Percentiles rank a stretch among this genome's conserved stretches.
Conservation (phyloP, 768 basidiomycete species). For the Trametes coccinea region DNA sequence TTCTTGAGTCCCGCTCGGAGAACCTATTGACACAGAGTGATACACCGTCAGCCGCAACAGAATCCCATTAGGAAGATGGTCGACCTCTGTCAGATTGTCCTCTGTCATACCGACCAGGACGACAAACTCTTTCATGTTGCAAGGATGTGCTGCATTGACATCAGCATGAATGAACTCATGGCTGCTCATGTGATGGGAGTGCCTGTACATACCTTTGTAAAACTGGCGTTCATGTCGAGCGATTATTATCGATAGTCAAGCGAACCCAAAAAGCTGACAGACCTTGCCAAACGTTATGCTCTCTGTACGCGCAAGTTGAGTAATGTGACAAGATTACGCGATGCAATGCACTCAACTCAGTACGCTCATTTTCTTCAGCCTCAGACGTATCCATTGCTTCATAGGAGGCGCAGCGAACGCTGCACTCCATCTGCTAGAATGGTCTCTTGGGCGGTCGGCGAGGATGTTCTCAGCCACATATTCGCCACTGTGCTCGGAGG, state of each 20-base stretch:
- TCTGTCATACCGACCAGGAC: slow-evolving; percentile 63
- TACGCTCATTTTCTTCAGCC: slow-evolving; percentile 57
- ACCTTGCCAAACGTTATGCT: slow-evolving; percentile 84
- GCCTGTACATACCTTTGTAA: slow-evolving; percentile 33
- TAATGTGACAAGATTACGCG: not conserved
- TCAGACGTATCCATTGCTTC: slow-evolving; percentile 72
- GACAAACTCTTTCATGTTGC: slow-evolving; percentile 85
- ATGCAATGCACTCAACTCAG: slow-evolving; percentile 58
- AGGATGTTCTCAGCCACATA: slow-evolving; percentile 73
- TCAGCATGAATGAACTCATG: not conserved
- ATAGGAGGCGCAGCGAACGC: slow-evolving; percentile 54
- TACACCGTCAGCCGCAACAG: too few relatives aligned
- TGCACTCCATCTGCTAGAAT: slow-evolving; percentile 75
- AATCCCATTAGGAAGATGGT: too few relatives aligned
- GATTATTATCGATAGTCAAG: not conserved
- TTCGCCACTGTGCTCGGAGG: slow-evolving; percentile 70
- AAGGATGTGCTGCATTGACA: slow-evolving; percentile 63
- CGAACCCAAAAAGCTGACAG: slow-evolving; percentile 12
- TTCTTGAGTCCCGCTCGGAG: slow-evolving; percentile 66
- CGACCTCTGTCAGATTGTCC: slow-evolving; percentile 65
- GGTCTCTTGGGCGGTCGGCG: slow-evolving; percentile 61
- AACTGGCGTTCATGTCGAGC: slow-evolving; percentile 25
- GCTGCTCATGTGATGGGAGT: not conserved
- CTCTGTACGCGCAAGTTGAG: slow-evolving; percentile 40
- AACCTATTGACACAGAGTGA: slow-evolving; percentile 27